phyloP scores from a whole-genome alignment of 108 stramenopile species.

The Fragilariopsis cylindrus region DNA sequence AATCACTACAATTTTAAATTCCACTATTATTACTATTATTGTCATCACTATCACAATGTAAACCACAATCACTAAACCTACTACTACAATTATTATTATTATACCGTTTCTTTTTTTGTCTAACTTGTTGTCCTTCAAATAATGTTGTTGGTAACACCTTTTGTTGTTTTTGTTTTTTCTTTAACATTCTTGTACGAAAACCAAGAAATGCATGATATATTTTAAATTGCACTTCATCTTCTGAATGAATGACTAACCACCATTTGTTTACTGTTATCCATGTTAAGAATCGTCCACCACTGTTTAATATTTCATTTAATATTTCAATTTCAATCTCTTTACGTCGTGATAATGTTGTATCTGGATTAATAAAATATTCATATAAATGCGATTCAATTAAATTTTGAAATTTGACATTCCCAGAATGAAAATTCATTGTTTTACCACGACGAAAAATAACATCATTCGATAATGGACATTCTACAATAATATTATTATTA shows the following conservation, averaged over 20 bases:
- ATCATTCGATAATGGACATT: constrained; percentile 9
- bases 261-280: neutral
- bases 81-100: neutral
- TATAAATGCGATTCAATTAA: constrained; percentile 1
- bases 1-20: neutral
- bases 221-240: constrained; percentile 4
- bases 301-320: neutral
- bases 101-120: neutral
- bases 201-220: constrained; percentile 12
- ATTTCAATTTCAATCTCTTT: constrained; percentile 5
- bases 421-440: constrained; percentile 3
- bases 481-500: neutral
- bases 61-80: neutral
- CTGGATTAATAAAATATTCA: constrained; percentile 1
- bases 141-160: neutral
- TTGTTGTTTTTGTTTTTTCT: neutral
- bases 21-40: neutral
- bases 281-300: constrained; percentile 8
- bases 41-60: neutral
- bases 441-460: constrained; percentile 17
- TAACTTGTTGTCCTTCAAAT: neutral
- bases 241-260: neutral
- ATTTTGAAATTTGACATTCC: constrained; percentile 9
- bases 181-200: constrained; percentile 8
- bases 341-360: neutral